phyloP scores from a whole-genome alignment of 495 filamentous ascomycete species.

The Hyaloscypha variabilis region DNA sequence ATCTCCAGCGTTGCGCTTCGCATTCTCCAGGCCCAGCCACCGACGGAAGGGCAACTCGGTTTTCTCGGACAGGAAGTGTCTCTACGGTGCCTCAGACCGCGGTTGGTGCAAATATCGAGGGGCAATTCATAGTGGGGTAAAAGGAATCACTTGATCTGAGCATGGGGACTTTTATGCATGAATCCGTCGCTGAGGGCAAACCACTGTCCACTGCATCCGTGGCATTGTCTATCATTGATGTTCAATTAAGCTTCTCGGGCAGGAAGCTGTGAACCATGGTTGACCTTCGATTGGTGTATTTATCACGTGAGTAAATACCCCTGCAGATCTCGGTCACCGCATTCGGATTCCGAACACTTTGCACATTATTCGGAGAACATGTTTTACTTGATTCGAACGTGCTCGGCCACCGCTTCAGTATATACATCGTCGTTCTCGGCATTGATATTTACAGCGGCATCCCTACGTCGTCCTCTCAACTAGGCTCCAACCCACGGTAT shows the following conservation, averaged over 20 bases:
- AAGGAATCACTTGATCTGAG: constrained; percentile 16
- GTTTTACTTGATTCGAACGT: neutral
- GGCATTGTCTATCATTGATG: constrained; percentile 13
- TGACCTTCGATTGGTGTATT: neutral
- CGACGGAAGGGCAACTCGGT: constrained; percentile 6
- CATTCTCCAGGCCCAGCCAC: constrained; percentile 9
- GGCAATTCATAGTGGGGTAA: constrained; percentile 29
- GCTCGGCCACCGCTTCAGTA: neutral
- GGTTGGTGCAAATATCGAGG: constrained; percentile 25
- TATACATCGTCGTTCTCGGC: neutral
- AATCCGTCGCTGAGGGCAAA: constrained; percentile 17
- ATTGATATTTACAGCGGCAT: neutral
- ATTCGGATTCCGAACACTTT: neutral
- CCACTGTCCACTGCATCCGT: neutral
- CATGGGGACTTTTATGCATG: constrained; percentile 14
- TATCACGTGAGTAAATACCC: constrained; percentile 11
- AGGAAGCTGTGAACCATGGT: constrained; percentile 6
- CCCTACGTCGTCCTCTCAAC: neutral
- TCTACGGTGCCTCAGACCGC: constrained; percentile 26
- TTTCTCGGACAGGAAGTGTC: constrained; percentile 23
- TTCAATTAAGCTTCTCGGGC: constrained; percentile 24
- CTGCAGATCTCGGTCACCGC: neutral
- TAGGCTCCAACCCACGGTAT: neutral
- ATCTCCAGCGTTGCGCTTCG: neutral
- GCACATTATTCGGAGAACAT: too few relatives aligned